Evolutionary conservation across 2,329 filamentous ascomycete species (phyloP).

Genomic region (Alternaria solani): DNA sequence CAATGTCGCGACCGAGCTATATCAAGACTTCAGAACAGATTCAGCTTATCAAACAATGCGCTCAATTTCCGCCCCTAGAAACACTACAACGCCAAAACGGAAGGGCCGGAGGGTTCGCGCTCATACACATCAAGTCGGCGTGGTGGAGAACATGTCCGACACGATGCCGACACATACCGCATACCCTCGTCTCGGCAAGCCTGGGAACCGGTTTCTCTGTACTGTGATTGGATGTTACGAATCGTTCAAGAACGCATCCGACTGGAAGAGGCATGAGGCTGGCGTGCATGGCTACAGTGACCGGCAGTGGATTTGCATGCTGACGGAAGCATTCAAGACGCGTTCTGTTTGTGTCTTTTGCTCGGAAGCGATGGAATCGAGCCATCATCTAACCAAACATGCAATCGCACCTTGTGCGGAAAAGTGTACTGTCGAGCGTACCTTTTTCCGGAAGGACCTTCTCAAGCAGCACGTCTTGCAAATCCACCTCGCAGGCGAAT

Average conservation of each 20-base stretch:
- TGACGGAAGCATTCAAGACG: conserved; percentile 2
- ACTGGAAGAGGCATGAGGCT: conserved; percentile 25
- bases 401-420: conserved; percentile 8
- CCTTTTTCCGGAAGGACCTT: conserved; percentile 22
- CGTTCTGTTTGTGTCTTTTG: conserved; percentile 20
- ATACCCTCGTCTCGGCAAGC: neutral
- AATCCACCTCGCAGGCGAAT: conserved; percentile 10
- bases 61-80: too few species aligned
- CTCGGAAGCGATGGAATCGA: neutral
- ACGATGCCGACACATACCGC: neutral
- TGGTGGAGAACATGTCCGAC: neutral
- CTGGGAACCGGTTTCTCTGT: too few species aligned
- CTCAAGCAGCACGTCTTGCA: conserved; percentile 25
- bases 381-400: conserved; percentile 19
- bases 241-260: conserved; percentile 16
- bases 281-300: conserved; percentile 17
- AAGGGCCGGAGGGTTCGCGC: neutral
- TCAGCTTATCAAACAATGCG: neutral
- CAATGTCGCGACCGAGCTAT: neutral
- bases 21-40: too few species aligned
- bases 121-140: neutral
- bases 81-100: neutral
- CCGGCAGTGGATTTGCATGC: conserved; percentile 21
- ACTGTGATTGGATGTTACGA: neutral
- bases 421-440: conserved; percentile 3